These are phyloP conservation scores for Solanum aculeatissimum DNA, from an alignment of 305 asterid genomes.

Conservation along the genomic window DNA sequence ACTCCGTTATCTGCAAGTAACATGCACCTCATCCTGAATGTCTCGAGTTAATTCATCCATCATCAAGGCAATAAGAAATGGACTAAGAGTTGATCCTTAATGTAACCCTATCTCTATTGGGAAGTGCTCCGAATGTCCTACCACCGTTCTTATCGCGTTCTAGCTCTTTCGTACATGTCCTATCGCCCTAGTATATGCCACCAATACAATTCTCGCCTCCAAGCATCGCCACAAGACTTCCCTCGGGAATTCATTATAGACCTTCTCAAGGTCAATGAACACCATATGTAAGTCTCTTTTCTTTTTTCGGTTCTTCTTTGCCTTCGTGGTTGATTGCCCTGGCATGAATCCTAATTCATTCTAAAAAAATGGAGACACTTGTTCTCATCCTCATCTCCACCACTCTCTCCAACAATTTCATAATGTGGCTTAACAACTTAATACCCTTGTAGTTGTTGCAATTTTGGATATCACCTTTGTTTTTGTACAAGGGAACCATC, in stretches of 20 bases:
- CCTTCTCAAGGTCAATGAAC: not conserved
- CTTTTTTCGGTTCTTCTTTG: not conserved
- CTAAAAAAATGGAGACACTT: no score
- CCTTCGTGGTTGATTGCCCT: no score
- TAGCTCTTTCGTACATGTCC: not conserved
- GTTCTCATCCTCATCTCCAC: no score
- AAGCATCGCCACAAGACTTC: not conserved
- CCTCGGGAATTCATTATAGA: not conserved
- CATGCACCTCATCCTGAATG: not conserved
- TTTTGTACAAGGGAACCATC: no score
- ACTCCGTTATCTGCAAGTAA: not conserved
- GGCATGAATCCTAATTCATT: no score
- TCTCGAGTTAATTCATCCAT: not conserved
- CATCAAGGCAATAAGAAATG: not conserved
- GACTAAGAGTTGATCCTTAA: not conserved
- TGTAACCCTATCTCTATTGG: not conserved
- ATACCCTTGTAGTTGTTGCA: no score
- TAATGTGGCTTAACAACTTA: no score
- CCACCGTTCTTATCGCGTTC: not conserved
- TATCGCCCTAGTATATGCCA: not conserved
- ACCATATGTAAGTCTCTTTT: no score
- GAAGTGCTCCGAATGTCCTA: not conserved
- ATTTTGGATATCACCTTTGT: no score
- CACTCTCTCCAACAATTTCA: no score
- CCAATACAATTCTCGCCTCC: not conserved